Base-by-base conservation (phyloP, 768 basidiomycete genomes). In the Solioccasus polychromus region DNA sequence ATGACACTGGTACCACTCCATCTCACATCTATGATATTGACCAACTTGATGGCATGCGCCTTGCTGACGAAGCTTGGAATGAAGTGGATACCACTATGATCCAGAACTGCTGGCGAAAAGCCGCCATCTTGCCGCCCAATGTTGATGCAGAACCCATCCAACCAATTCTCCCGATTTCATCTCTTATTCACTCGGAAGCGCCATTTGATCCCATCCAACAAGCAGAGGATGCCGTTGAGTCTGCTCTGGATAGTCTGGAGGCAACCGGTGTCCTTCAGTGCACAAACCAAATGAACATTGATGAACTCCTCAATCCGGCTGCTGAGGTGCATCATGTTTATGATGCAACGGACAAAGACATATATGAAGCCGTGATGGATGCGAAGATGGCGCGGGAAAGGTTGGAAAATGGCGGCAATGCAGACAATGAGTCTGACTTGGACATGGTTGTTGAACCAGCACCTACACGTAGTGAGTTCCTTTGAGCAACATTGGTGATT, bases 1-100 rank as follows among this genome's bases (percentile, higher is more conserved):
- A 51, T 8, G 3, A 51, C 8, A 2, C 19, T 2, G 29, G 14
- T 17, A 4, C 18, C 4, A 34, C 17, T 17, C 32, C 17, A 46
- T 46, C 32, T 5, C 3, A 34, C 7, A 17, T 34, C 32, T 34
- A 34, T 17, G 15, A n/a, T 34, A 34, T 18, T 5, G 6, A 51
- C 7, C 45, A 51, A 23, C 41, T 51, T 8, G n/a, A 35, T 4
- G 45, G 36, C 0, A 51, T 51, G 41, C 18, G 11, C 3, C 19
- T 46, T 19, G 38, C 40, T 15, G 1, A 39, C 2, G n/a, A 39
- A 1, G 41, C 45, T 20, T 51, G 50, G 41, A 30, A 39, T 18
- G 28, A 51, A 4, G 36, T 51, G 10, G 50, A 51, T 15, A 38
- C 35, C 6, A 42, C 20, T 1, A 43, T n/a, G 1, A 43, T 46